These are phyloP conservation scores for Pochonia chlamydosporia DNA, from an alignment of 2,329 filamentous ascomycete species.

Conservation along the genomic window DNA sequence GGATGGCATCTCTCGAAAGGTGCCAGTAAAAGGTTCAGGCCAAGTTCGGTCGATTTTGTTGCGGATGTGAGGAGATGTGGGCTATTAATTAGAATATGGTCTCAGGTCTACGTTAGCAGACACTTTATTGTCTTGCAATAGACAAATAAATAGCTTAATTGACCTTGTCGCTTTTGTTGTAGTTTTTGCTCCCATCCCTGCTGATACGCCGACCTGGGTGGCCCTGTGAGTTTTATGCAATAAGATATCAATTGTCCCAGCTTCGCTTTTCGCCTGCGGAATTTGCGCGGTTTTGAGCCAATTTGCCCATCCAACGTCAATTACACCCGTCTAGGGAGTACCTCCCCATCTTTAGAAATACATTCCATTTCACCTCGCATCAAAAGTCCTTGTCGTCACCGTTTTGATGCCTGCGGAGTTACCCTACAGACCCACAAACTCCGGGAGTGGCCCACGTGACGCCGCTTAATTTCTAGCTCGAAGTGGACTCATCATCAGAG, in stretches of 20 bases:
- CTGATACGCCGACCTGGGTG: too few species aligned
- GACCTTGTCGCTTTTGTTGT: too few species aligned
- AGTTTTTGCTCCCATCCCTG: too few species aligned
- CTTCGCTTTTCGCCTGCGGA: too few species aligned
- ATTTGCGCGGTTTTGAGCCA: background rate
- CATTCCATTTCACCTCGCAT: background rate
- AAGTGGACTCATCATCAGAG: constrained; percentile 20
- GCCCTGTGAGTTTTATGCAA: too few species aligned
- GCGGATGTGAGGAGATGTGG: constrained; percentile 1
- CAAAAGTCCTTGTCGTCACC: background rate
- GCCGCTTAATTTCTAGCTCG: constrained; percentile 22
- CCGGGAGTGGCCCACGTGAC: constrained; percentile 21
- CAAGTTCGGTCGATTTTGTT: constrained; percentile 38
- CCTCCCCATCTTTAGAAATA: background rate
- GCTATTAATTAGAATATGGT: background rate
- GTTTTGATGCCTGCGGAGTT: background rate
- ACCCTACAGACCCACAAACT: constrained; percentile 7
- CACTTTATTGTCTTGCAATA: too few species aligned
- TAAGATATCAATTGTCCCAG: too few species aligned
- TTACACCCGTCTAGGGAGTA: too few species aligned
- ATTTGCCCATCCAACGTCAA: too few species aligned
- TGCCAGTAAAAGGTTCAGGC: constrained; percentile 41
- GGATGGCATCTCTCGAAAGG: constrained; percentile 8
- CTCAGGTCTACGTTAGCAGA: too few species aligned
- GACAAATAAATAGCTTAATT: background rate